phyloP scores from a whole-genome alignment of 805 yeast genomes.

The Grigorovia transvaalensis region DNA sequence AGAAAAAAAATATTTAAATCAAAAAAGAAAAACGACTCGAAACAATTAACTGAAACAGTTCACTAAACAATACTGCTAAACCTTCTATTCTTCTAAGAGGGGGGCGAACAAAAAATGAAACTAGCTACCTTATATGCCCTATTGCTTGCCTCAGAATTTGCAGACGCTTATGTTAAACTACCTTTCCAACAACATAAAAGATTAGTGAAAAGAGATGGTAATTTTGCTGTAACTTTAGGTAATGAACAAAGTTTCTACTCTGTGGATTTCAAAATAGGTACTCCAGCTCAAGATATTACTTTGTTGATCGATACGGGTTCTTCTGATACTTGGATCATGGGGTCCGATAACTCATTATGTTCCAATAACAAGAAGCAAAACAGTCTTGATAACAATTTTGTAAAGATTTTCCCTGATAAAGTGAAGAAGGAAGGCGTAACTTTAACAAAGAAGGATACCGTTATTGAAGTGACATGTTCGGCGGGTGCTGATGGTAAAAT shows the following conservation, averaged over 20 bases:
- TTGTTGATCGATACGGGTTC: slow-evolving; percentile 68
- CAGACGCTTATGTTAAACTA: slow-evolving; percentile 7
- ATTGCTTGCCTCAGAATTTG: neutral
- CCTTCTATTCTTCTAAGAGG: no score
- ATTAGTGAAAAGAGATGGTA: slow-evolving; percentile 8
- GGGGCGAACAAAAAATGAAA: neutral
- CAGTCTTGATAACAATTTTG: neutral
- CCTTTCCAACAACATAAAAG: slow-evolving; percentile 12
- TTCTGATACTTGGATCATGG: slow-evolving; percentile 49
- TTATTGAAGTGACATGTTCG: neutral
- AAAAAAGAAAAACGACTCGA: neutral
- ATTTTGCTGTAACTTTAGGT: slow-evolving; percentile 13
- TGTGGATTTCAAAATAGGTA: slow-evolving; percentile 42
- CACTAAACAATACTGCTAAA: no score
- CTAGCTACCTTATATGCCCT: neutral
- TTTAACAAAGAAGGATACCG: neutral
- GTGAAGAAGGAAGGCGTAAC: neutral
- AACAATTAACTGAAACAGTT: neutral
- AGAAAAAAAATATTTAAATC: neutral
- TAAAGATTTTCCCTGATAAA: neutral
- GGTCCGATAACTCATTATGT: slow-evolving; percentile 31
- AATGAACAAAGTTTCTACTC: slow-evolving; percentile 38
- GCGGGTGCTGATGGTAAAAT: neutral
- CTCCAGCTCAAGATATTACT: slow-evolving; percentile 42
- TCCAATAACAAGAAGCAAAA: neutral